Percentiles rank a stretch among this genome's conserved stretches.
Evolutionary conservation across 768 basidiomycete genomes (phyloP).

Genomic region (Strobilomyces dryophilus): DNA sequence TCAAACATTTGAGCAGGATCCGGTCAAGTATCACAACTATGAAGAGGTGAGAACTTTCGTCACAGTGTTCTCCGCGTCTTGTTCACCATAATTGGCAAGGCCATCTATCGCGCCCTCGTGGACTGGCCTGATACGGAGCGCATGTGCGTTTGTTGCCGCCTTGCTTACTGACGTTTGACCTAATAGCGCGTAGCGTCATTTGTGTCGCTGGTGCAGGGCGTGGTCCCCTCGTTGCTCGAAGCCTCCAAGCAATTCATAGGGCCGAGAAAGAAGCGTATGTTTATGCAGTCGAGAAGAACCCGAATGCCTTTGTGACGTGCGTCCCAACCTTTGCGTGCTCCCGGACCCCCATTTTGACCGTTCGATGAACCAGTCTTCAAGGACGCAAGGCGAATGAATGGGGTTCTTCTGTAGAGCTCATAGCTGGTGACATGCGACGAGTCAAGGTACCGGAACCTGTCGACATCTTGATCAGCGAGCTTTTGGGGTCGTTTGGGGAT

Average conservation of each 20-base stretch:
- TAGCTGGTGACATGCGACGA: slow-evolving; percentile 94
- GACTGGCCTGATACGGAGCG: slow-evolving; percentile 60
- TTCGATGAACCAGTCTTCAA: slow-evolving; percentile 59
- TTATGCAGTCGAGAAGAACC: slow-evolving; percentile 95
- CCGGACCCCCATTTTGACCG: slow-evolving; percentile 15
- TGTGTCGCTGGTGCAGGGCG: slow-evolving; percentile 95
- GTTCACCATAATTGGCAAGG: slow-evolving; percentile 40
- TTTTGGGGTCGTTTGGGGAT: slow-evolving; percentile 96
- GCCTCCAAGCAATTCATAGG: slow-evolving; percentile 70
- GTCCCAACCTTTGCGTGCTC: slow-evolving; percentile 31
- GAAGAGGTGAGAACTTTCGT: slow-evolving; percentile 62
- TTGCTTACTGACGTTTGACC: slow-evolving; percentile 12
- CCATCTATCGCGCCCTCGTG: slow-evolving; percentile 72
- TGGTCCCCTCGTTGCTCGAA: slow-evolving; percentile 87
- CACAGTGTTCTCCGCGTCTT: slow-evolving; percentile 7
- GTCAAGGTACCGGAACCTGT: slow-evolving; percentile 80
- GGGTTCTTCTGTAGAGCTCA: slow-evolving; percentile 70
- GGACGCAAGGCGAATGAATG: slow-evolving; percentile 79
- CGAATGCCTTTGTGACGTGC: slow-evolving; percentile 92
- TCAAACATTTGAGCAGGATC: slow-evolving; percentile 97
- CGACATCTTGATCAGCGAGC: slow-evolving; percentile 93
- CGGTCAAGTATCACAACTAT: slow-evolving; percentile 92
- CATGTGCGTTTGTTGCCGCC: slow-evolving; percentile 49
- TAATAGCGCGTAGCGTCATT: slow-evolving; percentile 52
- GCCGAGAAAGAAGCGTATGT: slow-evolving; percentile 59